Conservation (phyloP, 2,329 filamentous ascomycete genomes). For the Aspergillus sp. region DNA sequence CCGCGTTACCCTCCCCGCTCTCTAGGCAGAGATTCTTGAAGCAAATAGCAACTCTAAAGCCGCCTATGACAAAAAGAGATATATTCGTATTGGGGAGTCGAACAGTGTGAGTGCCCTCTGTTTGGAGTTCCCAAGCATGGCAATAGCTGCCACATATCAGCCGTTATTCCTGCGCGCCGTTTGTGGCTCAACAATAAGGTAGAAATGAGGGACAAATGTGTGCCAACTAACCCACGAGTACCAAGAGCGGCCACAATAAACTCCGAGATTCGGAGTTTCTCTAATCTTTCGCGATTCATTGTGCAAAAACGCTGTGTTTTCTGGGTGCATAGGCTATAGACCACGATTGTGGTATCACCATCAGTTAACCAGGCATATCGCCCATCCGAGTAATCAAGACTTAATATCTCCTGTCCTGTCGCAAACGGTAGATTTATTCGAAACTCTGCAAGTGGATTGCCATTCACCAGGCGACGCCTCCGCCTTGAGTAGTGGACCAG, state of each 20-base stretch:
- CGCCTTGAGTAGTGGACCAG: slow-evolving; percentile 22
- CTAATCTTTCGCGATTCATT: slow-evolving; percentile 21
- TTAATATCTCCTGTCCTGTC: background rate
- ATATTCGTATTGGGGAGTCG: slow-evolving; percentile 26
- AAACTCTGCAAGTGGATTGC: slow-evolving; percentile 17
- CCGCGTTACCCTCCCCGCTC: background rate
- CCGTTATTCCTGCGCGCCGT: background rate
- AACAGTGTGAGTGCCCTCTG: slow-evolving; percentile 21
- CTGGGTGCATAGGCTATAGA: slow-evolving; percentile 15
- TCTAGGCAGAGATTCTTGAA: slow-evolving; percentile 4
- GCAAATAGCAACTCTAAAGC: slow-evolving; percentile 22
- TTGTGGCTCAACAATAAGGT: background rate
- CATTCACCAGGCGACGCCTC: slow-evolving; percentile 24
- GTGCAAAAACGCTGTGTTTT: slow-evolving; percentile 18
- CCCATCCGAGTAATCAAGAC: slow-evolving; percentile 22
- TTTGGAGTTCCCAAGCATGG: slow-evolving; percentile 30
- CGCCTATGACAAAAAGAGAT: slow-evolving; percentile 20
- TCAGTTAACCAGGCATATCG: slow-evolving; percentile 21
- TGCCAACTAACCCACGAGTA: slow-evolving; percentile 21
- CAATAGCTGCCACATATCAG: slow-evolving; percentile 23
- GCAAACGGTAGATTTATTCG: background rate
- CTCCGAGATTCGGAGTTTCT: slow-evolving; percentile 20
- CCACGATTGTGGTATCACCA: slow-evolving; percentile 9
- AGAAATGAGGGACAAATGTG: background rate
- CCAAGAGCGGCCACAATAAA: slow-evolving; percentile 22